Base-by-base conservation (phyloP, 2,329 filamentous ascomycete genomes). In the Ilyonectria sp. region DNA sequence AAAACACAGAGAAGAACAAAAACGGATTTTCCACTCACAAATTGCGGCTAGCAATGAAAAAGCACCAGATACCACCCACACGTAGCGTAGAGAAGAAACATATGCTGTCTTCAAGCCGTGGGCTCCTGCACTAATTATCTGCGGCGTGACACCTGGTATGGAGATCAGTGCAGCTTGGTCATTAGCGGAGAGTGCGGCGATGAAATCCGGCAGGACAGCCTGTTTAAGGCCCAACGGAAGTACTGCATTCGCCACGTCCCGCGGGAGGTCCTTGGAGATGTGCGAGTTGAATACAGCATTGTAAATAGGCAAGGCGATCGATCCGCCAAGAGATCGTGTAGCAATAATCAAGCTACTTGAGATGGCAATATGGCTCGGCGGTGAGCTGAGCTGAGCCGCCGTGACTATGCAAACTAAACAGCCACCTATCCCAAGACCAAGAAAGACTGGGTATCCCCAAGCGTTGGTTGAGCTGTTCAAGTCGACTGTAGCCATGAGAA, bases 371-470 rank as follows among this genome's bases (percentile, higher is more conserved):
- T 83, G 73, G 23, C 80, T 78, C 0, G 73, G 76, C 0, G 80
- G 81, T 2, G 78, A 79, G 7, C 75, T 79, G 1, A 83, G 71
- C 71, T 83, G 82, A 8, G 79, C 81, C 13, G 72, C 77, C 6
- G 79, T 80, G 31, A 82, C 65, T 5, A 82, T 67, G 8, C 78
- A 75, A 2, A 70, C 74, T 17, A 82, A 65, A 4, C 71, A 74
- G 61, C 81, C 77, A 7, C 81, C 81, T 5, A 82, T 69, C 7
- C 69, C 81, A 10, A 73, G 33, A 40, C 81, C 81, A 37, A 81
- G 63, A 19, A 83, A 63, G 9, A 81, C 72, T 0, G 80, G 76
- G 55, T 79, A 81, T n/a, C 78, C 79, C 81, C 81, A 84, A 2
- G 78, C 73, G 0, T 74, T 66, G 3, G 60, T 70, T n/a, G 72